Base-by-base conservation (phyloP, 225 moss, liverwort and hornwort genomes). In the Neckera pumila region DNA sequence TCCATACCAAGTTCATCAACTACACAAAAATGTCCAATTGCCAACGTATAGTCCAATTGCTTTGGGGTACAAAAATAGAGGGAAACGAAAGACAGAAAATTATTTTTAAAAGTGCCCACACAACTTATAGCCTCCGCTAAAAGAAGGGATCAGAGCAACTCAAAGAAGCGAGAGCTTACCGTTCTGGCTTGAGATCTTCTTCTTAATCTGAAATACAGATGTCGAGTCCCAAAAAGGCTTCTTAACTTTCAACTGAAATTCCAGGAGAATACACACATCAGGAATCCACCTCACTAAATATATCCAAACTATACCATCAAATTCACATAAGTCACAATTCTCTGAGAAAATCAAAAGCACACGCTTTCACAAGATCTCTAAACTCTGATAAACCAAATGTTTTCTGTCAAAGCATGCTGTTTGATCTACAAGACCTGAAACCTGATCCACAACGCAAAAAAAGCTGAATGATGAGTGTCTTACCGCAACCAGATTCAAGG, bases 201-300 rank as follows among this genome's bases (percentile, higher is more conserved):
- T 99, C 93, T 90, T 95, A 28, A 99, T 85, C 72, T 94, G 93
- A 80, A 95, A 96, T 30, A 95, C 92, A 79, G 95, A 91, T 76
- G 93, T 94, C 1, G 95, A 85, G 87, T 91, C 91, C 97, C 97
- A 99, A 30, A 92, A 88, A 27, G 97, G 96, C 91, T 99, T 99
- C 91, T 92, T 92, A n/a, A 82, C 95, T 86, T 93, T 96, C 69
- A 98, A 71, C 98, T 98, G 80, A 76, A 82, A 89, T 82, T 38
- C 33, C 78, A 85, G 10, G 33, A 43, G 85, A 21, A 81, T 67
- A 27, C 8, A 61, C 10, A 66, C 14, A 84, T 43, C 49, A 61
- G 12, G 61, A 40, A 49, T 89, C 7, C 10, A 10, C 45, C 7
- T 8, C 45, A 45, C 45, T 45, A 45, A 45, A 65, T 22, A 53